These are phyloP conservation scores for Lenwebbia sp. DNA, from an alignment of 345 rosid species.

Conservation along the genomic window DNA sequence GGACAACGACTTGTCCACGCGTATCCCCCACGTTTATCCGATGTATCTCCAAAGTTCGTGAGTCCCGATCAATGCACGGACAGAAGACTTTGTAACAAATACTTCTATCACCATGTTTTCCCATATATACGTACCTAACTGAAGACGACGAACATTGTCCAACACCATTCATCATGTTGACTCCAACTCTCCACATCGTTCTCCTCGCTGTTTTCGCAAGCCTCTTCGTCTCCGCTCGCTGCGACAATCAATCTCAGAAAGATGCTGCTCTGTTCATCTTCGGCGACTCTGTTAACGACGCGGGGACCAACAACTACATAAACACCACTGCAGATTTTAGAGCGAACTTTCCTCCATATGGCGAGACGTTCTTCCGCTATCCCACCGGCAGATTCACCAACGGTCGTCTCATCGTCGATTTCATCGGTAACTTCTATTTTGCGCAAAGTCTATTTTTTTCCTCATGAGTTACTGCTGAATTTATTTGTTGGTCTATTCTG, in stretches of 20 bases:
- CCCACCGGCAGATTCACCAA: conserved; percentile 18
- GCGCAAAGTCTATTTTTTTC: not conserved
- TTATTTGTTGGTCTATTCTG: not conserved
- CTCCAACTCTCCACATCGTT: not conserved
- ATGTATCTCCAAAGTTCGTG: not conserved
- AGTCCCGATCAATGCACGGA: not conserved
- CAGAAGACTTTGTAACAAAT: not conserved
- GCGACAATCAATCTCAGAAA: not conserved
- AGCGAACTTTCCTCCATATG: conserved; percentile 22
- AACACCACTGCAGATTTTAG: not conserved
- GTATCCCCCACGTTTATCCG: not conserved
- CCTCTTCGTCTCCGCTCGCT: not conserved
- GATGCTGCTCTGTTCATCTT: conserved; percentile 12
- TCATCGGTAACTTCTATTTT: conserved; percentile 6
- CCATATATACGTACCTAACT: not conserved
- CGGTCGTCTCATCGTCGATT: conserved; percentile 17
- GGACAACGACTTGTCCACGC: not conserved
- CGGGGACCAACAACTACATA: conserved; percentile 23
- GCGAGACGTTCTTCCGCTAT: conserved; percentile 11
- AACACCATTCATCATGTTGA: not conserved
- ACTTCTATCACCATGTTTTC: not conserved
- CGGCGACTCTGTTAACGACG: conserved; percentile 28
- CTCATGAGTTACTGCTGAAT: not conserved
- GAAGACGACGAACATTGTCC: not conserved
- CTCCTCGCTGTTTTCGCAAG: not conserved